Evolutionary conservation across 2,329 filamentous ascomycete species (phyloP).

Genomic region (Xylaria sp.): DNA sequence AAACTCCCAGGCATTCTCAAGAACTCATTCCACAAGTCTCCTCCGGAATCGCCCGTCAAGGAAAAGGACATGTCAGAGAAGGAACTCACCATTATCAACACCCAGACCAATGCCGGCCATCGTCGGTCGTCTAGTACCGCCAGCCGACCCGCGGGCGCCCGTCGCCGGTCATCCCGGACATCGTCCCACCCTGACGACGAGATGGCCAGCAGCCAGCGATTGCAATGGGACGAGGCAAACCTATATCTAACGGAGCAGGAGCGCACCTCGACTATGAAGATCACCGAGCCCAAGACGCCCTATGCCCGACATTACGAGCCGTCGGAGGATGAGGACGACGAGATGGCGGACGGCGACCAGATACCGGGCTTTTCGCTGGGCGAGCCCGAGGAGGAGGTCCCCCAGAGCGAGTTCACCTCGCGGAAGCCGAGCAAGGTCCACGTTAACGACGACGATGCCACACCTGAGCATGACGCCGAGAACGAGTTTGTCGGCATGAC

Average conservation of each 20-base stretch:
- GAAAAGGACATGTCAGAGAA: conserved; percentile 73
- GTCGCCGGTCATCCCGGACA: conserved; percentile 72
- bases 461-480: conserved; percentile 68
- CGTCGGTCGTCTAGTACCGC: conserved; percentile 82
- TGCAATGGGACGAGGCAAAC: conserved; percentile 99
- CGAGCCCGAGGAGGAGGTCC: conserved; percentile 82
- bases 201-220: conserved; percentile 71
- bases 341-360: conserved; percentile 65
- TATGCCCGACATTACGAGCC: conserved; percentile 94
- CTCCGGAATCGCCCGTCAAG: conserved; percentile 62
- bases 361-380: conserved; percentile 93
- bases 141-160: conserved; percentile 70
- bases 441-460: conserved; percentile 70
- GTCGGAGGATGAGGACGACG: conserved; percentile 82
- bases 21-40: conserved; percentile 77
- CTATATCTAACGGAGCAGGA: conserved; percentile 97
- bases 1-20: conserved; percentile 82
- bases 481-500: conserved; percentile 64
- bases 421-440: conserved; percentile 74
- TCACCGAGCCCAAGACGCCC: conserved; percentile 97
- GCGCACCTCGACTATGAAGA: conserved; percentile 97
- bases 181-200: conserved; percentile 59
- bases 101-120: conserved; percentile 90
- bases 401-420: conserved; percentile 56
- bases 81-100: conserved; percentile 93